Conservation (phyloP, 2,329 filamentous ascomycete species). For the Arthrobotrys conoides region DNA sequence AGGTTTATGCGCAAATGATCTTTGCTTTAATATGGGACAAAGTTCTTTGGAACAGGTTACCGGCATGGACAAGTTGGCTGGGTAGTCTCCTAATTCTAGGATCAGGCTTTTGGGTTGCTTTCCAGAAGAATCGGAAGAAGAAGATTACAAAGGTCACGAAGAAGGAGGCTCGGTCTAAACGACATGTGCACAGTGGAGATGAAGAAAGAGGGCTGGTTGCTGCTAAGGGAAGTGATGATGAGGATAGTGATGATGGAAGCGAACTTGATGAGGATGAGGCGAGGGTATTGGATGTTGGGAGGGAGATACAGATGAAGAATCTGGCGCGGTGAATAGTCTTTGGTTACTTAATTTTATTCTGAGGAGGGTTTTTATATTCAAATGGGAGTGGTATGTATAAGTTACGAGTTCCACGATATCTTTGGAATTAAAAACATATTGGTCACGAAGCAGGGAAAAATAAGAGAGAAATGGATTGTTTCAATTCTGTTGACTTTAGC, state of each 20-base stretch:
- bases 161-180: constrained; percentile 39
- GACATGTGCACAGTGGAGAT: constrained; percentile 45
- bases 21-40: constrained; percentile 78
- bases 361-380: neutral
- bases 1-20: constrained; percentile 80
- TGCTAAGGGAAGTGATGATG: constrained; percentile 40
- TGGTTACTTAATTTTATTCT: constrained; percentile 1
- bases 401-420: neutral
- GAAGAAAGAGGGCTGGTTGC: constrained; percentile 53
- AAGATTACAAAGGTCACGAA: constrained; percentile 41
- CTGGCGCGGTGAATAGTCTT: constrained; percentile 34
- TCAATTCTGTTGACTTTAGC: constrained; percentile 18
- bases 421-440: neutral
- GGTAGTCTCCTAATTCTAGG: constrained; percentile 77
- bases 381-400: constrained; percentile 9
- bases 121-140: constrained; percentile 65
- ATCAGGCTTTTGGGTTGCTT: constrained; percentile 76
- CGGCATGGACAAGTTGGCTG: constrained; percentile 73
- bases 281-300: constrained; percentile 46
- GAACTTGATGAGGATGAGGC: constrained; percentile 54
- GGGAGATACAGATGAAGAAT: constrained; percentile 52
- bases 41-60: constrained; percentile 74
- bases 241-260: constrained; percentile 45
- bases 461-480: constrained; percentile 11
- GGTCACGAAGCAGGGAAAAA: neutral